Percentiles rank a stretch among this genome's conserved stretches.
Conservation (phyloP, 768 basidiomycete species). For the Leccinum uliginosum region DNA sequence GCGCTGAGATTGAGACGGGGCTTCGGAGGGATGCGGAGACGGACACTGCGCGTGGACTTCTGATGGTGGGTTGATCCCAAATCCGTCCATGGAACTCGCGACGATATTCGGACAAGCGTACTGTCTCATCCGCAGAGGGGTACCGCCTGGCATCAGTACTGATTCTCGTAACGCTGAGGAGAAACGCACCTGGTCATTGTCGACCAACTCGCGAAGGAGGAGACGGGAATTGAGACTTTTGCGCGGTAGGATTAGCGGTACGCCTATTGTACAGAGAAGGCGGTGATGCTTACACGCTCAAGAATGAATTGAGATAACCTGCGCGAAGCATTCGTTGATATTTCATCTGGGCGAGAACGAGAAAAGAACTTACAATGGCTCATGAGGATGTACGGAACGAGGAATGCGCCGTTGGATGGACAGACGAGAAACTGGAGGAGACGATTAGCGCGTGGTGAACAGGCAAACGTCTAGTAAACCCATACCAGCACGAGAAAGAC, state of each 20-base stretch:
- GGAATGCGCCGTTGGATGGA: slow-evolving; percentile 33
- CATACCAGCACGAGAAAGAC: slow-evolving; percentile 25
- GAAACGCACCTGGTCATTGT: slow-evolving; percentile 22
- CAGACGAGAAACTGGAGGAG: slow-evolving; percentile 30
- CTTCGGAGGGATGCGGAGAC: slow-evolving; percentile 5
- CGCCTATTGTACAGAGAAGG: no score
- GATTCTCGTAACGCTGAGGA: not conserved
- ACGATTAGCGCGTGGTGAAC: slow-evolving; percentile 1
- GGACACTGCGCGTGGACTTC: slow-evolving; percentile 6
- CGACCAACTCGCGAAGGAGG: slow-evolving; percentile 24
- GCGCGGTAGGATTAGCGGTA: not conserved
- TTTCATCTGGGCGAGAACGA: not conserved
- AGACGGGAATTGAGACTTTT: slow-evolving; percentile 27
- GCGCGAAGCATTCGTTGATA: not conserved
- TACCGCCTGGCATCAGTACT: not conserved
- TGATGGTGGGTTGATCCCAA: slow-evolving; percentile 12
- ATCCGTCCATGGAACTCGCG: slow-evolving; percentile 19
- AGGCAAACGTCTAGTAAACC: not conserved
- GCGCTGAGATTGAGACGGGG: not conserved
- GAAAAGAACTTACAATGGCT: slow-evolving; percentile 29
- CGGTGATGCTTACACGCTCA: slow-evolving; percentile 30
- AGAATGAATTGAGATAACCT: slow-evolving; percentile 37
- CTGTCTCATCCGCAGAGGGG: slow-evolving; percentile 1
- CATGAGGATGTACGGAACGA: slow-evolving; percentile 36
- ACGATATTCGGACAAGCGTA: slow-evolving; percentile 25